Base-by-base conservation (phyloP, 257 asterid species). In the Penstemon newberryi region DNA sequence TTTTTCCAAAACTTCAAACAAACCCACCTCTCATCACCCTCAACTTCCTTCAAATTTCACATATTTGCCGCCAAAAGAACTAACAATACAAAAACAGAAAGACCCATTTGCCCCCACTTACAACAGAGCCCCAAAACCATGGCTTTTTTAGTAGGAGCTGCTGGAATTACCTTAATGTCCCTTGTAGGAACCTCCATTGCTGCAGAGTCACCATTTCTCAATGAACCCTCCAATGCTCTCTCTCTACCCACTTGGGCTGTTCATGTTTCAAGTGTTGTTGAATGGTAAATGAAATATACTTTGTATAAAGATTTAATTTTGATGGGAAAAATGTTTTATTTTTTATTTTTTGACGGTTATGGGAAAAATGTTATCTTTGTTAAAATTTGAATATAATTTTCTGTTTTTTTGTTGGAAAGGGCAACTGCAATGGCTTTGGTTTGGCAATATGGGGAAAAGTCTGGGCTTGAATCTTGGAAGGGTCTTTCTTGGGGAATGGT, bases 401-500 rank as follows among this genome's bases (percentile, higher is more conserved):
- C 38, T 65, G 25, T 41, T 54, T 58, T 13, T 37, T 71, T 61
- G 0, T 62, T n/a, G 44, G 9, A 9, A 58, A 73, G 99, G 99
- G 89, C 80, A 56, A 82, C 88, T 53, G 97, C 97, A 37, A 93
- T 93, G 99, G 95, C 75, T 56, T 83, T 93, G 92, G 96, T 90
- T 63, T 90, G 99, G 99, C 95, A 84, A 66, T 93, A 93, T 9
- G 99, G 96, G 43, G 97, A 87, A 74, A 85, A 78, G 75, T 77
- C 96, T 60, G 99, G 99, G 15, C 69, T 77, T 77, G 85, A 88
- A 80, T 80, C 99, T 75, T 93, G 99, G 99, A 90, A 93, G 85
- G 99, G 97, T 60, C 95, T 93, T 39, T 87, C 97, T 19, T 93
- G 99, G 97, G 99, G 96, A 68, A 93, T 93, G 99, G 99, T 93